These are phyloP conservation scores for Eimeria maxima DNA, from an alignment of 169 alveolate genomes.

Conservation along the genomic window DNA sequence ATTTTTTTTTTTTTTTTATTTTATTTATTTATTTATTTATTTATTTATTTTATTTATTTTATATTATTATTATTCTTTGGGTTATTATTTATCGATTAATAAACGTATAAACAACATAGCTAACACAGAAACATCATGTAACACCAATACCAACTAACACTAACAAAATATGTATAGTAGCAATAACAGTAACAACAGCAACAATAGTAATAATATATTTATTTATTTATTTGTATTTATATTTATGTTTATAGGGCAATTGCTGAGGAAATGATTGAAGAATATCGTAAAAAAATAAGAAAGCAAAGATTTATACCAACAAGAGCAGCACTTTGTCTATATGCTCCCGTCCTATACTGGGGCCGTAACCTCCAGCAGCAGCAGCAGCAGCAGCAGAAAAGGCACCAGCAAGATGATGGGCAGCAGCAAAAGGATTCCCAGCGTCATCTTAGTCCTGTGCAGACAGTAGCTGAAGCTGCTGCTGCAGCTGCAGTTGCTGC, in stretches of 20 bases:
- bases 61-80: too few species aligned
- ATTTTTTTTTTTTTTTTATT: too few species aligned
- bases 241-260: background rate
- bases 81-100: too few species aligned
- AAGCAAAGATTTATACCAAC: background rate
- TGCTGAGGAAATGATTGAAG: background rate
- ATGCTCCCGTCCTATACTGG: constrained; percentile 12
- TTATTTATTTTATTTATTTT: too few species aligned
- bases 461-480: background rate
- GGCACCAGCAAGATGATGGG: background rate
- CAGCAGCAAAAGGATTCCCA: background rate
- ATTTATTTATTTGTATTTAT: too few species aligned
- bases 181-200: too few species aligned
- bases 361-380: background rate
- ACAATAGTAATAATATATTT: too few species aligned
- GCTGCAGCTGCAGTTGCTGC: constrained; percentile 38
- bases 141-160: too few species aligned
- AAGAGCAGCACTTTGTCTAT: background rate
- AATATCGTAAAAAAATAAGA: background rate
- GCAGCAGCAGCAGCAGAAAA: constrained; percentile 33
- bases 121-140: too few species aligned
- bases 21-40: too few species aligned
- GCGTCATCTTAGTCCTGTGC: background rate
- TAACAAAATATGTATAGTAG: too few species aligned
- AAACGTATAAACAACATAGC: too few species aligned